Conservation (phyloP, 176 grass and related monocot genomes). For the Oryza australiensis region DNA sequence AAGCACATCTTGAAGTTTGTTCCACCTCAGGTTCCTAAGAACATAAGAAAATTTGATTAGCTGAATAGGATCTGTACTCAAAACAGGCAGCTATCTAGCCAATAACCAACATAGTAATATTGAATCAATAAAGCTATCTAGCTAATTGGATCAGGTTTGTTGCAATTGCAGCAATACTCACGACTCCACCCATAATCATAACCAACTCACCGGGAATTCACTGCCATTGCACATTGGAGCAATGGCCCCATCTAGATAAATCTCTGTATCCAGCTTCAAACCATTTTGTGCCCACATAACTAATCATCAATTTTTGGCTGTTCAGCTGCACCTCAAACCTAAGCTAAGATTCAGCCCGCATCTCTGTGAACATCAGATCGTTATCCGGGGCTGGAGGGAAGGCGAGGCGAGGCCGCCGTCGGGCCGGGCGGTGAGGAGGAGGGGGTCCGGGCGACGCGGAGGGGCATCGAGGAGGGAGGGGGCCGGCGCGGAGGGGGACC, state of each 20-base stretch:
- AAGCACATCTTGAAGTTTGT: slow-evolving; percentile 95
- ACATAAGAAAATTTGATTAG: slow-evolving; percentile 18
- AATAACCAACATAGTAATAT: not conserved
- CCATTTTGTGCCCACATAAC: not conserved
- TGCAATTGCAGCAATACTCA: not conserved
- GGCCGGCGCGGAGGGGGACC: too few species aligned
- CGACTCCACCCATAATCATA: not conserved
- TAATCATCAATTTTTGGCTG: slow-evolving; percentile 53
- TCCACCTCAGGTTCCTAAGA: slow-evolving; percentile 97
- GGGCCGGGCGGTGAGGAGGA: too few species aligned
- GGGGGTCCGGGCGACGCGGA: too few species aligned
- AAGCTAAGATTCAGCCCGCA: slow-evolving; percentile 75
- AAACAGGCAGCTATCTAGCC: slow-evolving; percentile 26
- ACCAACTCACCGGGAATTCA: not conserved
- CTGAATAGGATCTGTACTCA: slow-evolving; percentile 22
- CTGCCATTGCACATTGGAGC: not conserved
- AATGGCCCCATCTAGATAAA: not conserved
- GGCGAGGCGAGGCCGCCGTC: too few species aligned
- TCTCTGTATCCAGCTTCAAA: slow-evolving; percentile 7
- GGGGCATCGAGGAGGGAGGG: too few species aligned
- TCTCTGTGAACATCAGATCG: slow-evolving; percentile 98
- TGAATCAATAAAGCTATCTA: slow-evolving; percentile 4
- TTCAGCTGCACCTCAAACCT: slow-evolving; percentile 79
- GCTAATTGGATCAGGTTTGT: too few species aligned
- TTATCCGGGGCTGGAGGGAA: slow-evolving; percentile 90